phyloP scores from a whole-genome alignment of 176 grass and related monocot species.

The Phragmites australis region DNA sequence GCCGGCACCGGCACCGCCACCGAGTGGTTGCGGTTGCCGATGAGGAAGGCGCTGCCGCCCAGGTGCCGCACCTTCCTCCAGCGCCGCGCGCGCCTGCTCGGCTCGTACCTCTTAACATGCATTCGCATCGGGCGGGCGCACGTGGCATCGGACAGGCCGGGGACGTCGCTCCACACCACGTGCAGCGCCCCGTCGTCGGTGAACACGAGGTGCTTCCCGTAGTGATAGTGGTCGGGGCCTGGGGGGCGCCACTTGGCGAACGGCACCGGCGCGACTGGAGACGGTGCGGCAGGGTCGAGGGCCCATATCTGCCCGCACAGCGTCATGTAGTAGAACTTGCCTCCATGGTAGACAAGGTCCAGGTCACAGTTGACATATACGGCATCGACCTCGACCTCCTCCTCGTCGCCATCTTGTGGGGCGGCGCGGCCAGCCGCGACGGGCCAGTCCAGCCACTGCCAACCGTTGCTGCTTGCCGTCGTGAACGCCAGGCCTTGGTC shows the following conservation, averaged over 20 bases:
- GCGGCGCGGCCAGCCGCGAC: background rate
- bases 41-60: background rate
- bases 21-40: background rate
- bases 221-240: background rate
- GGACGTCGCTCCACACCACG: constrained; percentile 27
- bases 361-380: background rate
- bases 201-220: background rate
- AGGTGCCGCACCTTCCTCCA: constrained; percentile 16
- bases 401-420: too few relatives aligned
- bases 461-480: background rate
- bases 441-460: background rate
- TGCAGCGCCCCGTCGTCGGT: background rate
- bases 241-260: background rate
- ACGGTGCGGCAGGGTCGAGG: background rate
- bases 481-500: background rate
- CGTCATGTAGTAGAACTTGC: constrained; percentile 29
- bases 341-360: constrained; percentile 1
- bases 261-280: background rate
- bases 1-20: background rate
- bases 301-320: constrained; percentile 7
- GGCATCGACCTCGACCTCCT: background rate
- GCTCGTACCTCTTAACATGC: background rate
- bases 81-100: background rate
- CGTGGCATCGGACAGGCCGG: background rate
- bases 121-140: background rate